phyloP scores from a whole-genome alignment of 345 rosid genomes.

The Pistacia atlantica region DNA sequence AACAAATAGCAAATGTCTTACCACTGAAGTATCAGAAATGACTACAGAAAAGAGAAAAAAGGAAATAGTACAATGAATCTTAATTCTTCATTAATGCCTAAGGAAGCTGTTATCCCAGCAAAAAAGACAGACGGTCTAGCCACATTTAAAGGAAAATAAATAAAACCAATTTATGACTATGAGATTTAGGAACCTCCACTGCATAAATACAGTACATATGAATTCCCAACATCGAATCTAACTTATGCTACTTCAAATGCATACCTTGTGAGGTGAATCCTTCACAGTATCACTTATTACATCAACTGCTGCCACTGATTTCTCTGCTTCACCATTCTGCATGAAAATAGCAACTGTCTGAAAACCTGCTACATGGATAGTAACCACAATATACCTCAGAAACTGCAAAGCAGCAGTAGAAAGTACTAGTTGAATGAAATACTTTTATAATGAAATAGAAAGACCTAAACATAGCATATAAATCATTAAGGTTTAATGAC shows the following conservation, averaged over 20 bases:
- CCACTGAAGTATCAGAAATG: neutral
- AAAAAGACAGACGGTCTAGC: neutral
- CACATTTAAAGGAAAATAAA: slow-evolving; percentile 1
- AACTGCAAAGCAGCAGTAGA: slow-evolving; percentile 39
- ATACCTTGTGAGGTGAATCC: slow-evolving; percentile 83
- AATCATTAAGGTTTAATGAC: neutral
- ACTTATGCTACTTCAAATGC: neutral
- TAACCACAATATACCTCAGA: slow-evolving; percentile 90
- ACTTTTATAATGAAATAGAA: neutral
- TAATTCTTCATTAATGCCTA: neutral
- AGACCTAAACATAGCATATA: neutral
- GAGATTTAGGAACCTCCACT: neutral
- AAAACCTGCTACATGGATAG: slow-evolving; percentile 92
- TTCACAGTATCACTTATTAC: slow-evolving; percentile 49
- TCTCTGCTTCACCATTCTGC: slow-evolving; percentile 85
- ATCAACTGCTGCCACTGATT: slow-evolving; percentile 44
- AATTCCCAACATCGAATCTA: neutral
- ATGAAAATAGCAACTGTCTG: slow-evolving; percentile 99
- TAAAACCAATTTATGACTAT: neutral
- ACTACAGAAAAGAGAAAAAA: neutral
- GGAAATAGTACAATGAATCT: neutral
- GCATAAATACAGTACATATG: neutral
- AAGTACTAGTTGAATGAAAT: slow-evolving; percentile 21
- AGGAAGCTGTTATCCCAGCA: neutral
- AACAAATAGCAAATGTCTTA: no score